phyloP scores from a whole-genome alignment of 2,329 filamentous ascomycete species.

The Aurifilum marmelostoma region DNA sequence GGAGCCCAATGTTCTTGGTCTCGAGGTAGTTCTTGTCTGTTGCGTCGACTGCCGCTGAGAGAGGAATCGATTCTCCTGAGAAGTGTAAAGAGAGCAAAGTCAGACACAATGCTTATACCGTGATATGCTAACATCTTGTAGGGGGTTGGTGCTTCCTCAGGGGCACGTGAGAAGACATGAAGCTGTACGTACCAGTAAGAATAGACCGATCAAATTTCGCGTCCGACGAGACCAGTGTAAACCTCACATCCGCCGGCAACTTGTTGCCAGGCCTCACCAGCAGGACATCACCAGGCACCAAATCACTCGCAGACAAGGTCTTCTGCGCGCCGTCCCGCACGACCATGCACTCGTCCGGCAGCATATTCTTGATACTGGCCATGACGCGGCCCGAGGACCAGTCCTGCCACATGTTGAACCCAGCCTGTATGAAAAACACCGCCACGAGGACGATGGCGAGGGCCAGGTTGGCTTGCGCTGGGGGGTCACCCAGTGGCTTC shows the following conservation, averaged over 20 bases:
- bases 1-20: slow-evolving; percentile 74
- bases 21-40: slow-evolving; percentile 77
- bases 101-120: too few species aligned
- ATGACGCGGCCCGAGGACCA: slow-evolving; percentile 78
- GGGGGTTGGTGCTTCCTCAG: too few species aligned
- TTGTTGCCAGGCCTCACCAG: slow-evolving; percentile 73
- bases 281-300: slow-evolving; percentile 72
- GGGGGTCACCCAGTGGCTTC: slow-evolving; percentile 74
- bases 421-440: slow-evolving; percentile 71
- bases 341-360: slow-evolving; percentile 72
- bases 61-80: slow-evolving; percentile 65
- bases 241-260: slow-evolving; percentile 72
- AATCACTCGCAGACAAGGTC: slow-evolving; percentile 51
- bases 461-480: slow-evolving; percentile 69
- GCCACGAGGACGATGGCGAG: slow-evolving; percentile 73
- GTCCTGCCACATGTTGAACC: slow-evolving; percentile 72
- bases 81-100: background rate
- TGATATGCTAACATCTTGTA: too few species aligned
- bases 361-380: slow-evolving; percentile 78
- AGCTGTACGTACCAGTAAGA: slow-evolving; percentile 62
- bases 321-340: slow-evolving; percentile 60
- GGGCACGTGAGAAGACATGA: too few species aligned
- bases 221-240: slow-evolving; percentile 69
- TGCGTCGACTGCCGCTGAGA: slow-evolving; percentile 65
- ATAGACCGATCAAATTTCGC: slow-evolving; percentile 74